These are phyloP conservation scores for Chaetomidium leptoderma DNA, from an alignment of 495 filamentous ascomycete species.

Conservation along the genomic window DNA sequence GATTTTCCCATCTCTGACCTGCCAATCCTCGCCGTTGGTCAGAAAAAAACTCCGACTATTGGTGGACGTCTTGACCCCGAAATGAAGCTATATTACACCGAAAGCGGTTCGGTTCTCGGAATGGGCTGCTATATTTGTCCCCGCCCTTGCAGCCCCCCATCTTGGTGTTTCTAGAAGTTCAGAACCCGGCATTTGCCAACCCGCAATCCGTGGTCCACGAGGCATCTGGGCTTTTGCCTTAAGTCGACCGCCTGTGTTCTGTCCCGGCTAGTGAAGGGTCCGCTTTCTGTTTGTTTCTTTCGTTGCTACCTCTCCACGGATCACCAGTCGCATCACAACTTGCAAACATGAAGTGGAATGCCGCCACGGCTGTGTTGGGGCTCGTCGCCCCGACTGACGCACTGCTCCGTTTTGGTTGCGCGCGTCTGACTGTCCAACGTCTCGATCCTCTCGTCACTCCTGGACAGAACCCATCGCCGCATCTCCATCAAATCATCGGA, in stretches of 20 bases:
- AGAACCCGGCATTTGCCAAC: not conserved
- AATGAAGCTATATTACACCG: not conserved
- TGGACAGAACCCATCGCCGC: slow-evolving; percentile 37
- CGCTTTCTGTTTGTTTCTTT: not conserved
- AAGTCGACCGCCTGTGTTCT: not conserved
- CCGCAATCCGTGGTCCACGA: not conserved
- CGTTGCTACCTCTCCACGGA: not conserved
- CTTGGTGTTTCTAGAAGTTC: not conserved
- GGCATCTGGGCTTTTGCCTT: not conserved
- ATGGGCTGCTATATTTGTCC: not conserved
- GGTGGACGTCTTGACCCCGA: not conserved
- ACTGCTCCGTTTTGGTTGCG: slow-evolving; percentile 61
- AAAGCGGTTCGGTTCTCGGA: slow-evolving; percentile 6
- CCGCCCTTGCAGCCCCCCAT: not conserved
- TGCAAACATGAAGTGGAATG: slow-evolving; percentile 38
- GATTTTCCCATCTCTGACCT: not conserved
- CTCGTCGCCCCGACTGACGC: slow-evolving; percentile 36
- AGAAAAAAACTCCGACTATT: not conserved
- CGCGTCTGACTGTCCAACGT: slow-evolving; percentile 27
- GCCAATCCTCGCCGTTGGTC: not conserved
- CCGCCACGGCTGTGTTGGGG: slow-evolving; percentile 40
- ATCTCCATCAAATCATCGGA: slow-evolving; percentile 39
- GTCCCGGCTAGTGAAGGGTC: not conserved
- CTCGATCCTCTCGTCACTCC: slow-evolving; percentile 40
- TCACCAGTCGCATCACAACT: not conserved